Conservation (phyloP, 164 flowering plant species). For the Berberis vulgaris region DNA sequence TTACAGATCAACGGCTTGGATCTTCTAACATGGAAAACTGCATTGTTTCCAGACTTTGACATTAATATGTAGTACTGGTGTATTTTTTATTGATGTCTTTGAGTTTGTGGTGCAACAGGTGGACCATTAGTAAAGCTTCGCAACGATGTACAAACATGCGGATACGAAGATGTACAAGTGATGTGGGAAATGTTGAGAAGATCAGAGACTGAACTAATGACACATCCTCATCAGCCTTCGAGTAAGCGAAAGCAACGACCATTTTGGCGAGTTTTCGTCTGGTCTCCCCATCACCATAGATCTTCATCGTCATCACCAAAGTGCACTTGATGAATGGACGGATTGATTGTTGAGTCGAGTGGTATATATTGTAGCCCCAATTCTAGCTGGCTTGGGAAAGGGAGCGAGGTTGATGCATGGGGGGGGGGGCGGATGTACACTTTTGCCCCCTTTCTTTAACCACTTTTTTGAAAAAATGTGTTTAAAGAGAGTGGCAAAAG, state of each 20-base stretch:
- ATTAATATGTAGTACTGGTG: neutral
- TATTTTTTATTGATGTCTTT: neutral
- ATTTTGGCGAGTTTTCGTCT: slow-evolving; percentile 42
- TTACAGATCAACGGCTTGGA: too few relatives aligned
- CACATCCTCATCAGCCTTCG: slow-evolving; percentile 2
- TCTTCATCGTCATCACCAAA: neutral
- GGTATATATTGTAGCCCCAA: too few relatives aligned
- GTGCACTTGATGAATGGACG: too few relatives aligned
- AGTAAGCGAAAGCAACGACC: slow-evolving; percentile 40
- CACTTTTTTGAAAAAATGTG: too few relatives aligned
- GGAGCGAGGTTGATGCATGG: too few relatives aligned
- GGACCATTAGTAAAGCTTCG: slow-evolving; percentile 57
- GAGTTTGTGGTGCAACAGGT: slow-evolving; percentile 15
- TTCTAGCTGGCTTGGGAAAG: too few relatives aligned
- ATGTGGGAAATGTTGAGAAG: slow-evolving; percentile 76
- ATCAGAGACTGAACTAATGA: slow-evolving; percentile 37
- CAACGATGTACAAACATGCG: slow-evolving; percentile 64
- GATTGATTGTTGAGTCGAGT: too few relatives aligned
- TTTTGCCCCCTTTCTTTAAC: too few relatives aligned
- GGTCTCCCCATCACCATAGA: slow-evolving; percentile 21
- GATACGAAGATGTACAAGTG: slow-evolving; percentile 61
- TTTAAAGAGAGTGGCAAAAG: too few relatives aligned
- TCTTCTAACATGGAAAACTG: too few relatives aligned
- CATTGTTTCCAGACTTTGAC: too few relatives aligned
- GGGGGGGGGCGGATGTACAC: too few relatives aligned